Base-by-base conservation (phyloP, 192 early-diverging fungal genomes). In the Backusella tuberculispora region DNA sequence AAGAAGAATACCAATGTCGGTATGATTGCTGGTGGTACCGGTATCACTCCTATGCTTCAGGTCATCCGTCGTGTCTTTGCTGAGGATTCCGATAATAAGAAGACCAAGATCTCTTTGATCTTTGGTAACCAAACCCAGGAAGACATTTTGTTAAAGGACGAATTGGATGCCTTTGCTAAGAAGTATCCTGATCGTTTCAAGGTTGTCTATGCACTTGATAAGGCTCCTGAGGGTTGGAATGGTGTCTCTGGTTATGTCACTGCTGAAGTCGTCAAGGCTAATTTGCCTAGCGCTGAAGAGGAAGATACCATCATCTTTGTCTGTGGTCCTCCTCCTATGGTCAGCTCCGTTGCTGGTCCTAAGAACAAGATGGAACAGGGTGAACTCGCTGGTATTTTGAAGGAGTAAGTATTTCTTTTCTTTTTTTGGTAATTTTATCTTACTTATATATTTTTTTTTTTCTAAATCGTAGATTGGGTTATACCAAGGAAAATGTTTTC, bases 311-410 rank as follows among this genome's bases (percentile, higher is more conserved):
- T 90, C 43, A 80, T 83, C 66, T 88, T 86, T 60, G 81, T 83
- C 4, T 83, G 81, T 63, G 81, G 95, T n/a, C 95, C 95, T 45
- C 70, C 82, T 47, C 87, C 80, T 26, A 92, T 95, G 92, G 83
- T 95, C 77, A 86, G 83, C 71, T 47, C 83, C 8, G 71, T 96
- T 67, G 90, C 91, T 76, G 97, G 97, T 26, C 56, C 82, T 68
- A 98, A 97, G 89, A 90, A 87, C 6, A 87, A 86, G 46, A 92
- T 80, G 69, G 88, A 87, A 26, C 97, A 97, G 83, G 96, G 97
- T 50, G 87, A 90, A 41, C 77, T 99, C 50, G 83, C 79, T 26
- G 97, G 97, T 65, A 81, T 96, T 19, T 85, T 99, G 48, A 91
- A 92, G 87, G 87, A 92, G 79, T 79, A 70, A 63, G 75, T 76